phyloP scores from a whole-genome alignment of 2,329 filamentous ascomycete genomes.

The Paraphoma chrysanthemicola region DNA sequence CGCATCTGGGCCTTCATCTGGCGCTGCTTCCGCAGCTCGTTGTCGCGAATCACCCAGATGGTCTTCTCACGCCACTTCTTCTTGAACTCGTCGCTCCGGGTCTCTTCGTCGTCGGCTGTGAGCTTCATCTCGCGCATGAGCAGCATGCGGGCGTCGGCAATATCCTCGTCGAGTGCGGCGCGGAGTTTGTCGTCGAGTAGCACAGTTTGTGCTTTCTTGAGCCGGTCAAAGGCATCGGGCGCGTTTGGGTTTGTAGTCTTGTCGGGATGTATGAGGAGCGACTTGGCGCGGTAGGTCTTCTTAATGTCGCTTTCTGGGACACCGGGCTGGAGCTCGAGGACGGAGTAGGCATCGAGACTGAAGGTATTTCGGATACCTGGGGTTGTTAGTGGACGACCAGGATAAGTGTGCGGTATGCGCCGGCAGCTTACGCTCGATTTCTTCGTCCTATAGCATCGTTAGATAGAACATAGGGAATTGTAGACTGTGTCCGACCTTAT shows the following conservation, averaged over 20 bases:
- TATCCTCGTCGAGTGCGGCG: slow-evolving; percentile 86
- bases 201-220: slow-evolving; percentile 92
- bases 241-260: slow-evolving; percentile 92
- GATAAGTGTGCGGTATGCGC: background rate
- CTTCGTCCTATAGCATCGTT: slow-evolving; percentile 72
- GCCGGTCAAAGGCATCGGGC: slow-evolving; percentile 93
- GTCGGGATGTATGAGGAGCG: slow-evolving; percentile 98
- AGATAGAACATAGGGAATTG: slow-evolving; percentile 7
- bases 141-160: slow-evolving; percentile 93
- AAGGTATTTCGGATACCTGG: slow-evolving; percentile 82
- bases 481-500: slow-evolving; percentile 66
- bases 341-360: slow-evolving; percentile 83
- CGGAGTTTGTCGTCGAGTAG: slow-evolving; percentile 95
- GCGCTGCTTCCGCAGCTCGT: slow-evolving; percentile 81
- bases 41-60: slow-evolving; percentile 87
- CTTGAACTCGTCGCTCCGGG: slow-evolving; percentile 83
- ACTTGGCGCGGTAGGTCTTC: slow-evolving; percentile 91
- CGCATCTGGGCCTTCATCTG: slow-evolving; percentile 95
- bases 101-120: slow-evolving; percentile 85
- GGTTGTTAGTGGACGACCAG: slow-evolving; percentile 1
- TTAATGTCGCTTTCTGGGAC: slow-evolving; percentile 98
- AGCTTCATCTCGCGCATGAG: slow-evolving; percentile 94
- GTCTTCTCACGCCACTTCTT: slow-evolving; percentile 90
- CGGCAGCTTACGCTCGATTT: slow-evolving; percentile 75
- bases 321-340: slow-evolving; percentile 93